Conservation (phyloP, 371 early-diverging fungal species). For the Mucor piriformis region DNA sequence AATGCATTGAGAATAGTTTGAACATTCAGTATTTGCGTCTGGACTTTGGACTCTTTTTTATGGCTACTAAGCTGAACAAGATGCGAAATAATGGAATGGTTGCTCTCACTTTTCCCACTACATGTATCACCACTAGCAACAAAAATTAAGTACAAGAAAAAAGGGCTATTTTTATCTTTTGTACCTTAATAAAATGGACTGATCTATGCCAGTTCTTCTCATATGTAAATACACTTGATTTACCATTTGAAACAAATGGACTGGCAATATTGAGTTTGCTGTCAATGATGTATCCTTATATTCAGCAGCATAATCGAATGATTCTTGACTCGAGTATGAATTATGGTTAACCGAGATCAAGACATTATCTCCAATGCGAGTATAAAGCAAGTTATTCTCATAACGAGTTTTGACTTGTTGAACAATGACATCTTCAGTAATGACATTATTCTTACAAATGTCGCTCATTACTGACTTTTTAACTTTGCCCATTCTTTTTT, state of each 20-base stretch:
- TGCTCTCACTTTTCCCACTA: constrained; percentile 86
- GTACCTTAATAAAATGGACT: constrained; percentile 72
- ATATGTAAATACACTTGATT: constrained; percentile 76
- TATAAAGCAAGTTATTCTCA: constrained; percentile 58
- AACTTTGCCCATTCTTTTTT: neutral
- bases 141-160: constrained; percentile 2
- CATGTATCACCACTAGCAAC: constrained; percentile 82
- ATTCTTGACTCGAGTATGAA: constrained; percentile 66
- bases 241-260: constrained; percentile 86
- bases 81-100: constrained; percentile 63
- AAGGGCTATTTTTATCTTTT: neutral
- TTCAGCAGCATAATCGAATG: constrained; percentile 58
- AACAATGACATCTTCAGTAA: constrained; percentile 1
- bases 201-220: constrained; percentile 86
- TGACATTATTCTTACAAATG: neutral
- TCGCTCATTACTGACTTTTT: neutral
- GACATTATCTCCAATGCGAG: constrained; percentile 65
- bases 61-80: constrained; percentile 75
- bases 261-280: constrained; percentile 40
- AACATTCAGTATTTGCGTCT: constrained; percentile 71
- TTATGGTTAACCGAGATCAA: constrained; percentile 53
- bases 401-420: constrained; percentile 26
- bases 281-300: constrained; percentile 68
- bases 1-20: constrained; percentile 84
- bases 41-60: constrained; percentile 82